A percentile compares a stretch with the other conserved stretches of the same genome.
phyloP scores from a whole-genome alignment of 345 rosid genomes.

The Eucalyptus regnans region DNA sequence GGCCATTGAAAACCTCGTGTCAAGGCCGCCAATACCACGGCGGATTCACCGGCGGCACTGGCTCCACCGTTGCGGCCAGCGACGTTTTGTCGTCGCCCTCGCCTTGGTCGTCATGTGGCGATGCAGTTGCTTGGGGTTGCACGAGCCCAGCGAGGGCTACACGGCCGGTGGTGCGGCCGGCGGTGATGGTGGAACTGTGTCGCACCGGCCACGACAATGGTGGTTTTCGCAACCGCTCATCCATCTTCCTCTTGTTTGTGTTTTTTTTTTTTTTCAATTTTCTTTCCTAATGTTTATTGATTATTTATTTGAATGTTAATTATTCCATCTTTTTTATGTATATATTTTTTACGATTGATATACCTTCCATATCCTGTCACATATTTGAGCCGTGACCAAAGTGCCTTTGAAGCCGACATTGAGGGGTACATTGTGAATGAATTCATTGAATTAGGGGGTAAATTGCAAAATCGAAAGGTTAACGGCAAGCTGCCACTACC shows the following conservation, averaged over 20 bases:
- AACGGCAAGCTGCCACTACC: accelerated
- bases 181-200: accelerated
- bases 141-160: background rate
- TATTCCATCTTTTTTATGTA: background rate
- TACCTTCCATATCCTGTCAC: background rate
- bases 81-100: background rate
- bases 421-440: background rate
- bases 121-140: background rate
- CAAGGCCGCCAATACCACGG: accelerated
- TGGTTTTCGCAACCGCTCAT: background rate
- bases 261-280: background rate
- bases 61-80: background rate
- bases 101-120: background rate
- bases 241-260: background rate
- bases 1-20: background rate
- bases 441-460: background rate
- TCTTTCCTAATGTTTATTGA: background rate
- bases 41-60: accelerated
- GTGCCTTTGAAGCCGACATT: background rate
- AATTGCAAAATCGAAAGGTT: background rate
- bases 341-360: background rate
- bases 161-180: background rate
- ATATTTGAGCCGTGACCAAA: background rate
- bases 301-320: background rate
- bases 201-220: accelerated